Base-by-base conservation (phyloP, 768 basidiomycete genomes). In the Mrakia frigida region DNA sequence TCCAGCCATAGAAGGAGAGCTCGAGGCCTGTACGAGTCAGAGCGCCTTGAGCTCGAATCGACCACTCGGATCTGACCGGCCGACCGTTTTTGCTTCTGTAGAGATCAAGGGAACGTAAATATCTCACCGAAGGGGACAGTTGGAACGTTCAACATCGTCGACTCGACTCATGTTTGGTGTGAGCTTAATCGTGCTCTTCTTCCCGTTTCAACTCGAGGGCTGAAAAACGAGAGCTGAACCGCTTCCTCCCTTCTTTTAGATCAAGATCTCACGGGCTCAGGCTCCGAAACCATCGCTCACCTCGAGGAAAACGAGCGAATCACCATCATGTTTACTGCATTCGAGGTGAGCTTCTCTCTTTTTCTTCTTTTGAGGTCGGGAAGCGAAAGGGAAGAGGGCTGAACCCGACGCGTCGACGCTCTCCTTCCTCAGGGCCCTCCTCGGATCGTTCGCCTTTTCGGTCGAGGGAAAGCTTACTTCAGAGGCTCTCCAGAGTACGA, bases 281-380 rank as follows among this genome's bases (percentile, higher is more conserved):
- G 80, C 2, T 76, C 74, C 56, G 80, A 81, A 59, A 80, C 80
- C 3, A 70, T 81, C 28, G 72, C 77, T 3, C 80, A 81, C 41
- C 33, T 81, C 6, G 52, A 70, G 23, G 79, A 81, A 52, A 81
- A 81, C 70, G 73, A 72, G 11, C 72, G 80, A 21, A 75, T 81
- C 31, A 81, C 80, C 16, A 37, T 81, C 61, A 70, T 78, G 73
- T 74, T 77, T 52, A 69, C 50, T 25, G 50, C 77, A 23, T 79
- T 77, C 61, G 70, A 63, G n/a, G 72, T 73, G 2, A 31, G 70
- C 25, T 16, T 5, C 33, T 2, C 5, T 10, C 37, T 14, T 18
- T n/a, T 11, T 28, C 25, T 21, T 1, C 2, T 2, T 14, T 2
- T 4, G 46, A 50, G 46, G 16, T 50, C 46, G 18, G 21, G 18